Percentiles rank a stretch among this genome's conserved stretches.
Conservation (phyloP, 2,329 filamentous ascomycete genomes). For the Diaporthe humulicola region DNA sequence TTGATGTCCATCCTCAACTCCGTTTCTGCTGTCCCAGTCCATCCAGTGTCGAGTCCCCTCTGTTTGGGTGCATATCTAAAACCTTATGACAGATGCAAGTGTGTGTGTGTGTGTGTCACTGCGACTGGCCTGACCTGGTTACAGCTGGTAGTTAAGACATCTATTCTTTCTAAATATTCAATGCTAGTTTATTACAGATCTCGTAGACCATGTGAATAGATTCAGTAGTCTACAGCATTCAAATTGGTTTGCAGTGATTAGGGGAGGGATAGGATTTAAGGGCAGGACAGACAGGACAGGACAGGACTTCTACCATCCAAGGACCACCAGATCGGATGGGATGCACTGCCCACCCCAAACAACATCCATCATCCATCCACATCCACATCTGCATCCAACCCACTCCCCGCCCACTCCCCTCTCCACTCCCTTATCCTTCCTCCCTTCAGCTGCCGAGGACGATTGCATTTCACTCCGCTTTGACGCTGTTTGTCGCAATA, state of each 20-base stretch:
- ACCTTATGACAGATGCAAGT: constrained; percentile 6
- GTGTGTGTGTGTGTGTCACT: constrained; percentile 11
- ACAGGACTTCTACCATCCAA: too few relatives aligned
- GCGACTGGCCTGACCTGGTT: neutral
- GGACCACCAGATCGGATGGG: neutral
- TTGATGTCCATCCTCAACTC: constrained; percentile 11
- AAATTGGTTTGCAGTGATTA: neutral
- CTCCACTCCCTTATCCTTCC: constrained; percentile 23
- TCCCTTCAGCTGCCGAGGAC: constrained; percentile 4
- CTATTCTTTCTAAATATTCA: neutral
- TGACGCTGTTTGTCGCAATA: constrained; percentile 27
- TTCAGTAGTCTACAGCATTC: neutral
- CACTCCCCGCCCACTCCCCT: neutral
- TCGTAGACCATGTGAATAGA: neutral
- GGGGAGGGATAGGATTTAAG: neutral
- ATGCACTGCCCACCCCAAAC: constrained; percentile 1
- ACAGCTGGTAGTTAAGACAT: neutral
- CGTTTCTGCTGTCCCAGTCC: neutral
- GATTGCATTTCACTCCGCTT: constrained; percentile 17
- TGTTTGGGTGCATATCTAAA: constrained; percentile 5
- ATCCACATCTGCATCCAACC: constrained; percentile 1
- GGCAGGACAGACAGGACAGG: neutral
- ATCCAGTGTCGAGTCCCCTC: neutral
- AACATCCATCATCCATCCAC: neutral
- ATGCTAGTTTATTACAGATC: too few relatives aligned